Base-by-base conservation (phyloP, 306 rosid genomes). In the Styphnolobium japonicum region DNA sequence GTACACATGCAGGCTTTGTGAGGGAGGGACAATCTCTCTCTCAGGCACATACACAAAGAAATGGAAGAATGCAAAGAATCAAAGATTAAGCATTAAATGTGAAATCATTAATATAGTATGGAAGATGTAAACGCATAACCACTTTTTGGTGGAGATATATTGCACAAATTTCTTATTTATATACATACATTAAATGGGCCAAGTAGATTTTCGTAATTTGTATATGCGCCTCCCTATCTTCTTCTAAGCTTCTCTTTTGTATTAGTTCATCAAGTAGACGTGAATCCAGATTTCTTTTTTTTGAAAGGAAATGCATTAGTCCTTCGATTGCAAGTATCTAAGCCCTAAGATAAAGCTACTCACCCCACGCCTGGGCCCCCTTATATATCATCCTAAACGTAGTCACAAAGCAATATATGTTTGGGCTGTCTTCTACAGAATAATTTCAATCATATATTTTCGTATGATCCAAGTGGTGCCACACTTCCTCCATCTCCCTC, bases 381-480 rank as follows among this genome's bases (percentile, higher is more conserved):
- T 19, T 71, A 6, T 29, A 53, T 64, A 25, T 60, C n/a, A 25
- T 60, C n/a, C 57, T 65, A 77, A 79, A 61, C 66, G 29, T 48
- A 48, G 83, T 23, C 42, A 46, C 7, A 33, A 82, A 82, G 68
- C 82, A 48, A 56, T 25, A 33, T n/a, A 10, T 48, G 29, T 15
- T 7, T 42, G 51, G 43, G 48, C 19, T 56, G 16, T 52, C 22
- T 75, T 45, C 33, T 8, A 18, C 10, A 36, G 27, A 65, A 22
- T 21, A 56, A 63, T 39, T 3, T 53, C 34, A 19, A 71, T 67
- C 64, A 37, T 6, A 12, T 14, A 60, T 69, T 14, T 43, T 79
- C 40, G 36, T 43, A 82, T 68, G 87, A 82, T 77, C 69, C 39
- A 68, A 78, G 77, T 15, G 84, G 77, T 80, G 84, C 80, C 82